Evolutionary conservation across 129 eudicot genomes (phyloP).

Genomic region (Rutidosis leptorrhynchoides): DNA sequence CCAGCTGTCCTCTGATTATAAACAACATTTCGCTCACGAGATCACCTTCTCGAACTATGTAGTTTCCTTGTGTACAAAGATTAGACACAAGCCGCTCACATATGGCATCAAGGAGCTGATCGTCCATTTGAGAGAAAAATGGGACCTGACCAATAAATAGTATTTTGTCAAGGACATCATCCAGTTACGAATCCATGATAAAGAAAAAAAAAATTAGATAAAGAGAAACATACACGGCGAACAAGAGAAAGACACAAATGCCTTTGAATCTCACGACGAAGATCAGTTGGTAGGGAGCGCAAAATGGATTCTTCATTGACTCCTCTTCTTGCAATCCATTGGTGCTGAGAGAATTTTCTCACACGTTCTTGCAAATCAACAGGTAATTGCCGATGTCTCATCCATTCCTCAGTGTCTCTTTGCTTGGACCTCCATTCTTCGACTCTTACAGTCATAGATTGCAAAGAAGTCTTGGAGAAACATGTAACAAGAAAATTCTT

Average conservation of each 20-base stretch:
- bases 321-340: conserved; percentile 96
- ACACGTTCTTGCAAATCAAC: conserved; percentile 82
- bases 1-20: conserved; percentile 78
- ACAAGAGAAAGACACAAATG: conserved; percentile 92
- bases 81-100: conserved; percentile 84
- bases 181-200: too few species aligned
- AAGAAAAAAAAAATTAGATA: background rate
- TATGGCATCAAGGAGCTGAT: conserved; percentile 75
- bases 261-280: conserved; percentile 86
- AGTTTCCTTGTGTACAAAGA: conserved; percentile 64
- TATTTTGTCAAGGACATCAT: too few species aligned
- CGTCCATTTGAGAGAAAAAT: conserved; percentile 83
- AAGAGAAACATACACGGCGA: conserved; percentile 55
- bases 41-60: conserved; percentile 71
- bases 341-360: conserved; percentile 76
- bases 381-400: conserved; percentile 93
- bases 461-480: conserved; percentile 97
- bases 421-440: conserved; percentile 96
- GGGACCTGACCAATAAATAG: conserved; percentile 49
- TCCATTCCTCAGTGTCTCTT: conserved; percentile 97
- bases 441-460: conserved; percentile 82
- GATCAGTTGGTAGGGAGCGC: conserved; percentile 75
- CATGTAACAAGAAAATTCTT: too few species aligned
- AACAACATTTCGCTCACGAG: conserved; percentile 88
- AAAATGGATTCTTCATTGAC: conserved; percentile 80